phyloP scores from a whole-genome alignment of 179 eudicot species.

The Beta corolliflora region DNA sequence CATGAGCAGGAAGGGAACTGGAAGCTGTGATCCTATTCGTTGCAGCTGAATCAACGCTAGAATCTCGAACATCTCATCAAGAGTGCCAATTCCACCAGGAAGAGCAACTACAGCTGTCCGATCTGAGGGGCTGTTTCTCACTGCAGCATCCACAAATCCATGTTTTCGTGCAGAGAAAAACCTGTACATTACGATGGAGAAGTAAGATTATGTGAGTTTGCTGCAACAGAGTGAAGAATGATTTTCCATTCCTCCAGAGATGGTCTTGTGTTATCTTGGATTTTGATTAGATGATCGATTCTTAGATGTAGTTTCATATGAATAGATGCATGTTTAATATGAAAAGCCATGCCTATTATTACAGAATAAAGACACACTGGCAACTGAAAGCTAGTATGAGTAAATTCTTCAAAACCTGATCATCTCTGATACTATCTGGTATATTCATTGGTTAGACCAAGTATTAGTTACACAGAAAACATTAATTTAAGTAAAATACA shows the following conservation, averaged over 20 bases:
- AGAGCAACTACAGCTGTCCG: constrained; percentile 83
- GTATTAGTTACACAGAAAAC: too few relatives aligned
- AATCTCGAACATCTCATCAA: constrained; percentile 90
- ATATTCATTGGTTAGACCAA: too few relatives aligned
- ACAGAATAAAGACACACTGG: too few relatives aligned
- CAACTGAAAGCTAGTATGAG: too few relatives aligned
- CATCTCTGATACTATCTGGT: neutral
- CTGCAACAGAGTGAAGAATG: neutral
- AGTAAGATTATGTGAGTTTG: neutral
- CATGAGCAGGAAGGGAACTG: constrained; percentile 83
- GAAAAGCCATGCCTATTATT: too few relatives aligned
- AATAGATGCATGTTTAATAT: neutral
- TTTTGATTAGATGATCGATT: neutral
- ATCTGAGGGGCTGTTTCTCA: constrained; percentile 61
- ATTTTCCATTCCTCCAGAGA: neutral
- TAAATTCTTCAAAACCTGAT: too few relatives aligned
- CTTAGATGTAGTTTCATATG: neutral
- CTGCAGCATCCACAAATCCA: constrained; percentile 91
- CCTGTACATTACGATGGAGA: constrained; percentile 37
- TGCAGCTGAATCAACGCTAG: constrained; percentile 73
- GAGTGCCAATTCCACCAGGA: constrained; percentile 93
- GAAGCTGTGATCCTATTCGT: constrained; percentile 74
- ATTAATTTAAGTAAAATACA: too few relatives aligned
- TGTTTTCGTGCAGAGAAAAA: constrained; percentile 98
- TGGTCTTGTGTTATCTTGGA: neutral